Percentiles rank a stretch among this genome's conserved stretches.
These are phyloP conservation scores for Pythium brachiatum DNA, from an alignment of 352 stramenopile species.

Conservation along the genomic window DNA sequence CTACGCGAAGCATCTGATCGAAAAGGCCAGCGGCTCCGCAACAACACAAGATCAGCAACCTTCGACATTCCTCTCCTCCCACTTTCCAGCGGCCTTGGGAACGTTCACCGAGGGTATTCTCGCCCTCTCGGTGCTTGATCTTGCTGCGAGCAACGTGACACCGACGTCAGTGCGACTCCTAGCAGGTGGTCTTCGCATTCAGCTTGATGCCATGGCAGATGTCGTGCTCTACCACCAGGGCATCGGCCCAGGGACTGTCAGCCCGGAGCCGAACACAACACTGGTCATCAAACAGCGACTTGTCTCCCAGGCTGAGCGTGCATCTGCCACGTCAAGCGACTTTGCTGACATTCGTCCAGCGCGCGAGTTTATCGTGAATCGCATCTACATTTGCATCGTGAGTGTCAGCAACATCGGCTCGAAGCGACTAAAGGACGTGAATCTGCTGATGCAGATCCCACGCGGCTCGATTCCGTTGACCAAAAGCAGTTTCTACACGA, in stretches of 20 bases:
- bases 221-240: slow-evolving; percentile 56
- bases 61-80: slow-evolving; percentile 45
- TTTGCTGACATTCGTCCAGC: slow-evolving; percentile 16
- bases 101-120: slow-evolving; percentile 53
- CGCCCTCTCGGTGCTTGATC: slow-evolving; percentile 49
- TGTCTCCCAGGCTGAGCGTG: slow-evolving; percentile 11
- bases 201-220: slow-evolving; percentile 6
- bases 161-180: slow-evolving; percentile 22
- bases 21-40: neutral
- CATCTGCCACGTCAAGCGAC: neutral
- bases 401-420: slow-evolving; percentile 59
- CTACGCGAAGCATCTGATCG: slow-evolving; percentile 42
- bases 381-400: slow-evolving; percentile 46
- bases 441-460: slow-evolving; percentile 67
- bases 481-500: slow-evolving; percentile 43
- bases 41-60: neutral
- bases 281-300: slow-evolving; percentile 56
- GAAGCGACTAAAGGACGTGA: slow-evolving; percentile 28
- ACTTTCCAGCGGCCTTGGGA: slow-evolving; percentile 47
- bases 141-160: slow-evolving; percentile 24
- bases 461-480: slow-evolving; percentile 48
- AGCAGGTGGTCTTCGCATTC: slow-evolving; percentile 11
- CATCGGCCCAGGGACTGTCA: slow-evolving; percentile 28
- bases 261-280: slow-evolving; percentile 30
- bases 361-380: slow-evolving; percentile 50